These are phyloP conservation scores for Globisporangium uncinulatum DNA, from an alignment of 352 stramenopile species.

Conservation along the genomic window DNA sequence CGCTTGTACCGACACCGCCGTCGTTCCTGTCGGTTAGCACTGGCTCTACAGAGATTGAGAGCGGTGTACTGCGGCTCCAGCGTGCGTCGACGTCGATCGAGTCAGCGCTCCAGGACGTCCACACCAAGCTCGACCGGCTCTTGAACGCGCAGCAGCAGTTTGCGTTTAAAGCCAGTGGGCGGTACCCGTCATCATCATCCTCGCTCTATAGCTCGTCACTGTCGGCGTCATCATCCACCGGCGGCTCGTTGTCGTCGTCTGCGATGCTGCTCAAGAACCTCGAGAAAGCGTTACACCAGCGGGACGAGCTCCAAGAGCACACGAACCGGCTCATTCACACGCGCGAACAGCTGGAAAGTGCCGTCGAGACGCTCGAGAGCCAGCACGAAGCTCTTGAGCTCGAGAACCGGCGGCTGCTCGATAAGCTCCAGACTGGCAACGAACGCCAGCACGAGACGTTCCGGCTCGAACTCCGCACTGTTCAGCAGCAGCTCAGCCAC, in stretches of 20 bases:
- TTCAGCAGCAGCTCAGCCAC: conserved; percentile 58
- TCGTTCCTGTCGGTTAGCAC: conserved; percentile 14
- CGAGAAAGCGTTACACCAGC: conserved; percentile 64
- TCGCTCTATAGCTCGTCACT: conserved; percentile 13
- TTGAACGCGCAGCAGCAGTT: conserved; percentile 39
- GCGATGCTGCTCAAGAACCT: conserved; percentile 61
- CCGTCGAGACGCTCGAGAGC: conserved; percentile 48
- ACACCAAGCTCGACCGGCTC: conserved; percentile 78
- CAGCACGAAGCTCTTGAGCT: conserved; percentile 58
- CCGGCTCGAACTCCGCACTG: conserved; percentile 45
- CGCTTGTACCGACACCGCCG: conserved; percentile 18
- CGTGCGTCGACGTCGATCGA: conserved; percentile 78
- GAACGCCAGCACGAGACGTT: conserved; percentile 72
- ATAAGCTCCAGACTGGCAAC: conserved; percentile 63
- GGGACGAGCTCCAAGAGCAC: conserved; percentile 56
- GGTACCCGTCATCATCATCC: conserved; percentile 20
- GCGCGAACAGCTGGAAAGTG: conserved; percentile 44
- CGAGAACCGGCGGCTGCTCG: conserved; percentile 60
- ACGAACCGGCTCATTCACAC: conserved; percentile 44
- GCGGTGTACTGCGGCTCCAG: conserved; percentile 59
- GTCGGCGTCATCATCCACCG: background rate
- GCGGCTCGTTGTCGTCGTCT: conserved; percentile 18
- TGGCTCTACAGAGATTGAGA: conserved; percentile 41
- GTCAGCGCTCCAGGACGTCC: conserved; percentile 58
- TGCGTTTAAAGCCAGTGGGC: conserved; percentile 32